A percentile compares a stretch with the other conserved stretches of the same genome.
Conservation (phyloP, 179 eudicot genomes). For the Pouteria campechiana region DNA sequence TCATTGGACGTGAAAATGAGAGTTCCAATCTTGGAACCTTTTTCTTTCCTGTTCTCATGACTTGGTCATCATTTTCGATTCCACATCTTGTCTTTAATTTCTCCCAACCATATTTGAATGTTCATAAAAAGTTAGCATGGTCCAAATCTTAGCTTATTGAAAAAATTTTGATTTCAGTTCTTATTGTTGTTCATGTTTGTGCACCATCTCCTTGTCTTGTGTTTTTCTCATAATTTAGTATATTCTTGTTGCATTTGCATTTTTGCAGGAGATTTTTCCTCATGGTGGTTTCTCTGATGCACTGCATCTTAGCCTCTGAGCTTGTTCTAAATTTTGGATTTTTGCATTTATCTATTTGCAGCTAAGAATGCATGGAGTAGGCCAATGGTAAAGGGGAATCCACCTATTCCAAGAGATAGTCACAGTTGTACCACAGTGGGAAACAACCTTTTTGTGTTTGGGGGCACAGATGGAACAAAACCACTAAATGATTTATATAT, state of each 20-base stretch:
- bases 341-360: slow-evolving; percentile 15
- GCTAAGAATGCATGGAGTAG: slow-evolving; percentile 66
- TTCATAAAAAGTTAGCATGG: too few species aligned
- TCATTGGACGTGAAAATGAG: too few species aligned
- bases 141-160: too few species aligned
- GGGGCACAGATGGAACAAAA: slow-evolving; percentile 72
- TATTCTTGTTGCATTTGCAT: background rate
- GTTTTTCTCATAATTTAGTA: too few species aligned
- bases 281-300: background rate
- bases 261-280: background rate
- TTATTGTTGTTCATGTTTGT: background rate
- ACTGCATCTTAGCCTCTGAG: too few species aligned
- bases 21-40: too few species aligned
- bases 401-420: slow-evolving; percentile 87
- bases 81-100: background rate
- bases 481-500: slow-evolving; percentile 70
- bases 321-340: background rate
- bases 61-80: too few species aligned
- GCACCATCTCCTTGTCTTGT: background rate
- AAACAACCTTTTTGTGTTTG: slow-evolving; percentile 66
- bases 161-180: background rate
- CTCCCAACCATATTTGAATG: background rate
- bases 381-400: slow-evolving; percentile 49
- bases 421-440: slow-evolving; percentile 86
- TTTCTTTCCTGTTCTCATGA: too few species aligned